Conservation (phyloP, 495 filamentous ascomycete genomes). For the Daldinia vernicosa region DNA sequence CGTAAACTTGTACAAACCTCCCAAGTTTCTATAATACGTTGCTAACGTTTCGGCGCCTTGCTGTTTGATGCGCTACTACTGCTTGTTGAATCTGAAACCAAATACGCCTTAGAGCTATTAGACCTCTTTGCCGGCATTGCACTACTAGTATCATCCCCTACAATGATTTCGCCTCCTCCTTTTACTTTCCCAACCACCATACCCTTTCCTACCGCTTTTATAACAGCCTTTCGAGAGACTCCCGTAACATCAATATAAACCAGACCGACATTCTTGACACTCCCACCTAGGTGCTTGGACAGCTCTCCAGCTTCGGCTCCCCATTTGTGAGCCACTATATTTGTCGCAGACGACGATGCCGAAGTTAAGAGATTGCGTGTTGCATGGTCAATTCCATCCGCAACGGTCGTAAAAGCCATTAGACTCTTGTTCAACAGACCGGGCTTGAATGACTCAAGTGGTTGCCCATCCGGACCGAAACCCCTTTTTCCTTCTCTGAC, state of each 20-base stretch:
- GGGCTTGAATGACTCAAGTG: slow-evolving; percentile 77
- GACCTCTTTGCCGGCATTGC: slow-evolving; percentile 28
- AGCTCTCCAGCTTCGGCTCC: slow-evolving; percentile 83
- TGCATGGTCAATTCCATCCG: slow-evolving; percentile 89
- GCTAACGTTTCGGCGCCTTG: slow-evolving; percentile 34
- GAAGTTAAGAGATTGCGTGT: slow-evolving; percentile 77
- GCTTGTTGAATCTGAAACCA: slow-evolving; percentile 32
- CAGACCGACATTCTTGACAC: slow-evolving; percentile 92
- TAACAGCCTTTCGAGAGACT: slow-evolving; percentile 84
- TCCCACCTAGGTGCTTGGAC: slow-evolving; percentile 76
- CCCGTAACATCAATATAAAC: slow-evolving; percentile 98
- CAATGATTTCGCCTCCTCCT: slow-evolving; percentile 86
- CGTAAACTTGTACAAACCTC: slow-evolving; percentile 10
- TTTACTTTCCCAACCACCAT: slow-evolving; percentile 95
- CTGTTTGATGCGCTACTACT: slow-evolving; percentile 22
- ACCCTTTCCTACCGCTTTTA: slow-evolving; percentile 96
- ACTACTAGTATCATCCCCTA: slow-evolving; percentile 76
- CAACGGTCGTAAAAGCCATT: slow-evolving; percentile 95
- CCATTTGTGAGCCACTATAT: slow-evolving; percentile 83
- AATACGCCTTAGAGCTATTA: slow-evolving; percentile 12
- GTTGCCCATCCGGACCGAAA: slow-evolving; percentile 69
- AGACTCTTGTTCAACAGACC: slow-evolving; percentile 92
- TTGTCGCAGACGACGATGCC: slow-evolving; percentile 77
- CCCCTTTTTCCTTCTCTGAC: slow-evolving; percentile 60
- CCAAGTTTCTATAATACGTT: neutral